These are phyloP conservation scores for Annulohypoxylon moriforme DNA, from an alignment of 495 filamentous ascomycete genomes.

Conservation along the genomic window DNA sequence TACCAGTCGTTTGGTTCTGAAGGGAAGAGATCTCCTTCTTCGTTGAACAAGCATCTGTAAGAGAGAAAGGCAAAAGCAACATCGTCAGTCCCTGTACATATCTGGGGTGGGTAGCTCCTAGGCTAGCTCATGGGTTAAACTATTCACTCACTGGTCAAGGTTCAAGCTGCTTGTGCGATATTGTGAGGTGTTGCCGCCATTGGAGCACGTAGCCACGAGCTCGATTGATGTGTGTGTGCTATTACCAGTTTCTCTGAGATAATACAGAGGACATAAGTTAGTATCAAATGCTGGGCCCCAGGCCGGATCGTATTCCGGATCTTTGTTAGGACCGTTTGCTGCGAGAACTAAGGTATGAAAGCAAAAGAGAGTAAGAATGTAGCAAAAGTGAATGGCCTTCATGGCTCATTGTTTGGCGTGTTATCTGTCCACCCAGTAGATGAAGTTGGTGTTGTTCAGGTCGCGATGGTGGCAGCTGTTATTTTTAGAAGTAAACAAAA, in stretches of 20 bases:
- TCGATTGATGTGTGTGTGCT: not conserved
- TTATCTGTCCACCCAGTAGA: not conserved
- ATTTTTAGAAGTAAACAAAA: not conserved
- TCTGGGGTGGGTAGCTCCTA: not conserved
- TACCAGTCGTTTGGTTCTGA: not conserved
- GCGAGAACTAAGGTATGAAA: not conserved
- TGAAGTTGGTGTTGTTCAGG: not conserved
- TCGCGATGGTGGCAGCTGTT: not conserved
- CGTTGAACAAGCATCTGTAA: not conserved
- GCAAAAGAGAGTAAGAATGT: not conserved
- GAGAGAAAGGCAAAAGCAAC: no score
- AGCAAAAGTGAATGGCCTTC: not conserved
- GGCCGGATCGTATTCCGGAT: not conserved
- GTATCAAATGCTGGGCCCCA: not conserved
- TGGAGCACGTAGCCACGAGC: slow-evolving; percentile 1
- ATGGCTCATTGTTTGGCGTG: not conserved
- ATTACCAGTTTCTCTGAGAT: not conserved
- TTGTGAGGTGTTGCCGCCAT: not conserved
- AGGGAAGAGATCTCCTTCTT: not conserved
- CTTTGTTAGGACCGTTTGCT: not conserved
- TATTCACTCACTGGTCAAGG: slow-evolving; percentile 11
- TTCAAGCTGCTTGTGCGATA: slow-evolving; percentile 11
- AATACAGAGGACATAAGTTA: not conserved
- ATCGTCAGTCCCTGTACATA: not conserved
- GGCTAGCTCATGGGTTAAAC: not conserved